phyloP scores from a whole-genome alignment of 73 alveolate species.

The Durusdinium trenchii region DNA sequence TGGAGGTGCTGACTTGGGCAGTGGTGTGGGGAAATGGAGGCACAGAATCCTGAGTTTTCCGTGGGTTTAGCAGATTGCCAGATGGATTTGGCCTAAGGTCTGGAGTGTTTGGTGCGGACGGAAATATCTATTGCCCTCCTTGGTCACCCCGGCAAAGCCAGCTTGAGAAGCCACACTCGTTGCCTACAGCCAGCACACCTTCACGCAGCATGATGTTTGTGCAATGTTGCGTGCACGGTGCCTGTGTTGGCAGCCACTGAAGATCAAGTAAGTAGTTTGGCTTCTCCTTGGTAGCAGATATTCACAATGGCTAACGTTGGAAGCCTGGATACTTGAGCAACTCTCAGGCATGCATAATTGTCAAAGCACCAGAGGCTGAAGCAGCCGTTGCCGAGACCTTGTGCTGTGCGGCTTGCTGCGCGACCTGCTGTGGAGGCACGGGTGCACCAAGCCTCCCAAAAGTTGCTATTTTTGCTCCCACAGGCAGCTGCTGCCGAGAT shows the following conservation, averaged over 20 bases:
- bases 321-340: too few relatives aligned
- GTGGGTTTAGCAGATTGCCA: too few relatives aligned
- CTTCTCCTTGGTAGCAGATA: too few relatives aligned
- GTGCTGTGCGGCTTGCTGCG: slow-evolving; percentile 79
- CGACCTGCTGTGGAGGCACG: background rate
- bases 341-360: too few relatives aligned
- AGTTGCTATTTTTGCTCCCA: background rate
- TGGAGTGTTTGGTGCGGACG: slow-evolving; percentile 72
- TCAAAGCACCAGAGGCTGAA: too few relatives aligned
- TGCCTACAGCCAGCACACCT: too few relatives aligned
- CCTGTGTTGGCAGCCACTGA: background rate
- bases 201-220: background rate
- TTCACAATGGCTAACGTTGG: too few relatives aligned
- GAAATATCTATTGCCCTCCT: slow-evolving; percentile 63
- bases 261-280: too few relatives aligned
- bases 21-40: slow-evolving; percentile 71
- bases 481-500: slow-evolving; percentile 20
- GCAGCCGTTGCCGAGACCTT: slow-evolving; percentile 78
- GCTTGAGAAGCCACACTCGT: background rate
- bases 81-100: slow-evolving; percentile 34
- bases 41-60: background rate
- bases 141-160: slow-evolving; percentile 21
- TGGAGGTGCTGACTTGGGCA: slow-evolving; percentile 63
- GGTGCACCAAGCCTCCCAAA: background rate
- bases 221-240: background rate